Evolutionary conservation across 768 basidiomycete species (phyloP).

Genomic region (Russula dissimulans): DNA sequence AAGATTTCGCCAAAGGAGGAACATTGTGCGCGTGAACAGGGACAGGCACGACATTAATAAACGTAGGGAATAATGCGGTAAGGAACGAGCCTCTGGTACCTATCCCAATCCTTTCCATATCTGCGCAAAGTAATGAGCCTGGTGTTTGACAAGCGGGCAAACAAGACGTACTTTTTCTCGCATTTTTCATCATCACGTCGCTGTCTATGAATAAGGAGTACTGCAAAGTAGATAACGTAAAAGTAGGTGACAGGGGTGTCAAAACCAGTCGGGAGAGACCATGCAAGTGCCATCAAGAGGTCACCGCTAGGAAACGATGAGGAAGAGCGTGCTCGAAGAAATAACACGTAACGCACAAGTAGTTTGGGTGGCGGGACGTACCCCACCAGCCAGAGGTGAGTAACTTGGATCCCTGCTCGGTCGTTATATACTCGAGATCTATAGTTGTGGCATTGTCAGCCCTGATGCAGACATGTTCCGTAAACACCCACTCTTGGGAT

Average conservation of each 20-base stretch:
- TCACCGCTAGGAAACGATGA: conserved; percentile 50
- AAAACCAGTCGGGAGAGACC: conserved; percentile 91
- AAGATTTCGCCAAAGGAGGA: not conserved
- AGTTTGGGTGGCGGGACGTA: conserved; percentile 85
- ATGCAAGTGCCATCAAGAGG: conserved; percentile 81
- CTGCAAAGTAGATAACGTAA: conserved; percentile 80
- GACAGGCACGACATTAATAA: conserved; percentile 35
- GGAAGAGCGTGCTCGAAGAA: not conserved
- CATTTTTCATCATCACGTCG: conserved; percentile 88
- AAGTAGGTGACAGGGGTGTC: conserved; percentile 93
- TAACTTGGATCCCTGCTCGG: conserved; percentile 79
- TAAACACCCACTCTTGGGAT: conserved; percentile 69
- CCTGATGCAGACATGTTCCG: not conserved
- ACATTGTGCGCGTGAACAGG: not conserved
- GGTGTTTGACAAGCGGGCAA: not conserved
- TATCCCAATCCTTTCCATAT: conserved; percentile 91
- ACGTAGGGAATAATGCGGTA: conserved; percentile 81
- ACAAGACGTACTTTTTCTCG: conserved; percentile 42
- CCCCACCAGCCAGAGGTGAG: conserved; percentile 99
- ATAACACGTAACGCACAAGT: conserved; percentile 42
- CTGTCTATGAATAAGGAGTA: conserved; percentile 87
- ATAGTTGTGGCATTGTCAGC: not conserved
- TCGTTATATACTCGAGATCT: conserved; percentile 76
- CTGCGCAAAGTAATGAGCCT: conserved; percentile 30
- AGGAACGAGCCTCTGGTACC: conserved; percentile 79